Evolutionary conservation across 1,284 basidiomycete species (phyloP).

Genomic region (Tilletia walkeri): DNA sequence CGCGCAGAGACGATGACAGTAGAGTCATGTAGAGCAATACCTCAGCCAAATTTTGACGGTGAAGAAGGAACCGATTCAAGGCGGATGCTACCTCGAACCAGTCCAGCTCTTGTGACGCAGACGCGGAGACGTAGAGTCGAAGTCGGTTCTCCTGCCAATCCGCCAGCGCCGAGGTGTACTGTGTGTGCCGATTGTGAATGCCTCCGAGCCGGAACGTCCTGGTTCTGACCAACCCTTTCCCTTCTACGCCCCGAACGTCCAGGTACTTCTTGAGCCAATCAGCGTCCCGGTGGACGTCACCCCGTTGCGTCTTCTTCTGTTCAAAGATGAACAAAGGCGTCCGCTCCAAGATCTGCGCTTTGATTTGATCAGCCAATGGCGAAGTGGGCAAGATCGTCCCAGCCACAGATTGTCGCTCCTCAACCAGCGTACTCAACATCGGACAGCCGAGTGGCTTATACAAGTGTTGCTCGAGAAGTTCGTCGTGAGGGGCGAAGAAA

Average conservation of each 20-base stretch:
- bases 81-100: conserved; percentile 70
- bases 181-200: conserved; percentile 39
- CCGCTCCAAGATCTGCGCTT: conserved; percentile 71
- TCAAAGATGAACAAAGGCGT: conserved; percentile 89
- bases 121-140: background rate
- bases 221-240: conserved; percentile 43
- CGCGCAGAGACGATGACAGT: conserved; percentile 79
- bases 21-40: conserved; percentile 82
- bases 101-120: conserved; percentile 66
- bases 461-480: conserved; percentile 65
- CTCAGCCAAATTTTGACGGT: conserved; percentile 49
- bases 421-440: conserved; percentile 69
- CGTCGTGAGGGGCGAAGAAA: conserved; percentile 85
- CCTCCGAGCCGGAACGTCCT: conserved; percentile 41
- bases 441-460: conserved; percentile 63
- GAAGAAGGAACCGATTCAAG: conserved; percentile 47
- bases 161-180: conserved; percentile 49
- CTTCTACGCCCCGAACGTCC: conserved; percentile 56
- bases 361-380: conserved; percentile 39
- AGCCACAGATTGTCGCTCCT: conserved; percentile 70
- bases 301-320: conserved; percentile 66
- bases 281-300: conserved; percentile 66
- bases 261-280: conserved; percentile 76
- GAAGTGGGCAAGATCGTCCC: conserved; percentile 52
- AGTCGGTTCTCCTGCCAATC: background rate